These are phyloP conservation scores for Aspergillus calidoustus DNA, from an alignment of 2,329 filamentous ascomycete genomes.

Conservation along the genomic window DNA sequence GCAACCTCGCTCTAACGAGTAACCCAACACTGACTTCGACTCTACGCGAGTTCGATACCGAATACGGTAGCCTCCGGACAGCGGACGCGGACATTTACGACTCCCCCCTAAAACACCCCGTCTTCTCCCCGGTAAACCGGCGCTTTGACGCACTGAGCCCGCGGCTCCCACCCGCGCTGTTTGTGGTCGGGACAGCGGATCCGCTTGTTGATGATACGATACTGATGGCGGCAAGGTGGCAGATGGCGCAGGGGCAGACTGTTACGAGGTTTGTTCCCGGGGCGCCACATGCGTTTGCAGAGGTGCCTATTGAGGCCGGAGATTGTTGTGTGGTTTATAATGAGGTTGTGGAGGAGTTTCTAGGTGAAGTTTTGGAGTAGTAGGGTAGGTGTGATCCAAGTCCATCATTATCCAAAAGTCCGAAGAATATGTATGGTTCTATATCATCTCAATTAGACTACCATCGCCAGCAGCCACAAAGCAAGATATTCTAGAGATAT, in stretches of 20 bases:
- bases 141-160: neutral
- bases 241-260: neutral
- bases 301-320: neutral
- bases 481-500: neutral
- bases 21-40: neutral
- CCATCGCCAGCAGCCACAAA: no score
- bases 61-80: neutral
- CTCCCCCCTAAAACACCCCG: neutral
- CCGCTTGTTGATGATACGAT: neutral
- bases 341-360: neutral
- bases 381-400: neutral
- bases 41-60: neutral
- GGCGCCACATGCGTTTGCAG: neutral
- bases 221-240: neutral
- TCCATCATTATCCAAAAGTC: no score
- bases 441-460: no score
- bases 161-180: neutral
- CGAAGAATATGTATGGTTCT: no score
- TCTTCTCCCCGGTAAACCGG: neutral
- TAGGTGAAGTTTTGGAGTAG: neutral
- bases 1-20: neutral
- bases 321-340: neutral
- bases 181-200: neutral
- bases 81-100: neutral
- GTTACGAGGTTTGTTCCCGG: neutral